Percentiles rank a stretch among this genome's conserved stretches.
Conservation (phyloP, 2,329 filamentous ascomycete species). For the Monilinia polystroma region DNA sequence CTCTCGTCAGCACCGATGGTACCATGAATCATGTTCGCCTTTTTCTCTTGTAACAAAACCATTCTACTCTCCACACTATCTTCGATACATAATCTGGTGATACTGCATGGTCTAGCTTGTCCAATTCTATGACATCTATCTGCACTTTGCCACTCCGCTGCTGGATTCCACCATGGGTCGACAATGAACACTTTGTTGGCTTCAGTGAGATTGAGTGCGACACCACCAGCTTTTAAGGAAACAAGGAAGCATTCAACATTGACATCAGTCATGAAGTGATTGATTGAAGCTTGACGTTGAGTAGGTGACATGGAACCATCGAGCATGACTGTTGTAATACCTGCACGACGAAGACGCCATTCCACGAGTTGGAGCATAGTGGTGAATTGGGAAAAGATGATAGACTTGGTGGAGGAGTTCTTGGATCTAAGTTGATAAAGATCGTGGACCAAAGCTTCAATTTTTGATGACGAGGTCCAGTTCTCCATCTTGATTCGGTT, state of each 20-base stretch:
- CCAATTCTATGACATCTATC: slow-evolving; percentile 94
- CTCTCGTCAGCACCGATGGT: slow-evolving; percentile 93
- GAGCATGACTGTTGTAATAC: slow-evolving; percentile 96
- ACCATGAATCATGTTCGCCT: slow-evolving; percentile 95
- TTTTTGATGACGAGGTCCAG: slow-evolving; percentile 98
- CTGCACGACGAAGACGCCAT: slow-evolving; percentile 93
- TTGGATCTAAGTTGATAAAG: slow-evolving; percentile 88
- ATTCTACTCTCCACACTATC: slow-evolving; percentile 96
- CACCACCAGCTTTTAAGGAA: slow-evolving; percentile 91
- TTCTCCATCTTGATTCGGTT: slow-evolving; percentile 99
- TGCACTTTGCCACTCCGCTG: slow-evolving; percentile 98
- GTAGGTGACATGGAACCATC: slow-evolving; percentile 96
- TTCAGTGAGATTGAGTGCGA: slow-evolving; percentile 92
- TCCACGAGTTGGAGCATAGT: slow-evolving; percentile 97
- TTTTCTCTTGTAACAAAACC: slow-evolving; percentile 96
- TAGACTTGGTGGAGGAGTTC: slow-evolving; percentile 92
- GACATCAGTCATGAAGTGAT: slow-evolving; percentile 93
- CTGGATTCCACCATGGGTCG: slow-evolving; percentile 99
- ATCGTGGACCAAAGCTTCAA: slow-evolving; percentile 93
- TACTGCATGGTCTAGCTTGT: slow-evolving; percentile 88
- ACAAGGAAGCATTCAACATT: slow-evolving; percentile 96
- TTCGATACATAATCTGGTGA: slow-evolving; percentile 92
- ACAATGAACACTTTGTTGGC: slow-evolving; percentile 94
- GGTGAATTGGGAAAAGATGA: slow-evolving; percentile 96
- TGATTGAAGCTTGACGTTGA: slow-evolving; percentile 88